Conservation (phyloP, 495 filamentous ascomycete genomes). For the Aspergillus coremiiformis region DNA sequence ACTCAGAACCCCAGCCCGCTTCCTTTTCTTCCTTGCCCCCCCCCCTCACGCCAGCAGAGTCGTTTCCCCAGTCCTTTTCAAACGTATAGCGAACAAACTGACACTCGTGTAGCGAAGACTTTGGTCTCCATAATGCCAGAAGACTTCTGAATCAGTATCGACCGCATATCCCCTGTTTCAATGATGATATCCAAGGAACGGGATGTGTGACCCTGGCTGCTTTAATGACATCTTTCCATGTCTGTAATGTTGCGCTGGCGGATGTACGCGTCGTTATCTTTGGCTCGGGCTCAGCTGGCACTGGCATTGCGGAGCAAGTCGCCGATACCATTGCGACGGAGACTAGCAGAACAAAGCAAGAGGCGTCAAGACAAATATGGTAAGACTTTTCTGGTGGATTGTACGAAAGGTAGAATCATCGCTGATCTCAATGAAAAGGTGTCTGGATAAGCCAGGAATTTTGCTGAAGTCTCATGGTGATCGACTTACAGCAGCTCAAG, state of each 20-base stretch:
- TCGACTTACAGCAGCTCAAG: constrained; percentile 57
- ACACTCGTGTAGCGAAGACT: constrained; percentile 42
- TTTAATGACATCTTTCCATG: constrained; percentile 63
- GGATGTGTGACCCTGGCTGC: constrained; percentile 81
- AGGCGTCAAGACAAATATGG: constrained; percentile 80
- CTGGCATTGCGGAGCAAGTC: constrained; percentile 79
- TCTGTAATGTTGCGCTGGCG: constrained; percentile 56
- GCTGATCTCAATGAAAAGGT: constrained; percentile 41
- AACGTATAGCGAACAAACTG: not conserved
- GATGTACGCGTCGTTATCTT: constrained; percentile 69
- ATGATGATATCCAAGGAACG: constrained; percentile 88
- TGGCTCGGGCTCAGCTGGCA: constrained; percentile 79
- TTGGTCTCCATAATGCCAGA: constrained; percentile 51
- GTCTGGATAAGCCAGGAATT: constrained; percentile 78
- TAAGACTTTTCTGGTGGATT: constrained; percentile 25
- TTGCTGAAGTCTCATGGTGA: constrained; percentile 56
- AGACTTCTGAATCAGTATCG: constrained; percentile 70
- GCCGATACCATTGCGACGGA: constrained; percentile 68
- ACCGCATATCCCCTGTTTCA: constrained; percentile 71
- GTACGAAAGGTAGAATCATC: constrained; percentile 38
- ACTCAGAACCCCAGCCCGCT: not conserved
- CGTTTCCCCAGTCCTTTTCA: too few species aligned
- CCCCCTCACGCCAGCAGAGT: too few species aligned
- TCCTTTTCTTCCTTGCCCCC: not conserved
- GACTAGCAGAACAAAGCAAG: constrained; percentile 56